Base-by-base conservation (phyloP, 2,329 filamentous ascomycete genomes). In the Ophiocordyceps unilateralis region DNA sequence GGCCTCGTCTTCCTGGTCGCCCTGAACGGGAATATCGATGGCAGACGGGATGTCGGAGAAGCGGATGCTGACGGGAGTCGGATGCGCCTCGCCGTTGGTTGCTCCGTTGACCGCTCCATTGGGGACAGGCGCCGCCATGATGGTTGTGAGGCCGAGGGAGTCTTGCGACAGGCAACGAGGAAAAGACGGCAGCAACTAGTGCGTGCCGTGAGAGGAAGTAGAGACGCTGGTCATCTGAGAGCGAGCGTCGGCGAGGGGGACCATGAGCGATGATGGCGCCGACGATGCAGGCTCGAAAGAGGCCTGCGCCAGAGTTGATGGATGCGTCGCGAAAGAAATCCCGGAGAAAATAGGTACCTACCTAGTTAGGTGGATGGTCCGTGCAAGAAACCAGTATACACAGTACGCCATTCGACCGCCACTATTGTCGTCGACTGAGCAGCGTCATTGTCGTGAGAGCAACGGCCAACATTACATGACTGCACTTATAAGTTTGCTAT, bases 11-110 rank as follows among this genome's bases (percentile, higher is more conserved):
- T 79, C 76, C 49, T 73, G 68, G 53, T 78, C 76, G 47, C 69
- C 70, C 50, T 77, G 72, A 9, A 80, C 74, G 15, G 76, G 76
- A 46, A 81, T 76, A 52, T 81, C 77, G 57, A 81, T 78, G 40
- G 74, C 72, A 15, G 70, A 66, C 42, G 77, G 76, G 47, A 81
- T 78, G 49, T 80, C 73, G 46, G 73, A 70, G 56, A 80, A 81
- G 49, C 77, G 73, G 50, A 65, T 69, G 63, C 69, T 73, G 46
- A 60, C 60, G 12, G 66, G 65, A 20, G 51, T 51, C 40, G 53
- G 52, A 41, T 51, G 39, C 22, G 54, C 48, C 43, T 59, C 51
- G 45, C 64, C 65, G 48, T 69, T 66, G 39, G 55, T 51, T 36
- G 56, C 55, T 43, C 67, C 68, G 45, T 69, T 68, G 44, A 60